Percentiles rank a stretch among this genome's conserved stretches.
phyloP scores from a whole-genome alignment of 208 protist species.

The Wallacemonas collosoma region DNA sequence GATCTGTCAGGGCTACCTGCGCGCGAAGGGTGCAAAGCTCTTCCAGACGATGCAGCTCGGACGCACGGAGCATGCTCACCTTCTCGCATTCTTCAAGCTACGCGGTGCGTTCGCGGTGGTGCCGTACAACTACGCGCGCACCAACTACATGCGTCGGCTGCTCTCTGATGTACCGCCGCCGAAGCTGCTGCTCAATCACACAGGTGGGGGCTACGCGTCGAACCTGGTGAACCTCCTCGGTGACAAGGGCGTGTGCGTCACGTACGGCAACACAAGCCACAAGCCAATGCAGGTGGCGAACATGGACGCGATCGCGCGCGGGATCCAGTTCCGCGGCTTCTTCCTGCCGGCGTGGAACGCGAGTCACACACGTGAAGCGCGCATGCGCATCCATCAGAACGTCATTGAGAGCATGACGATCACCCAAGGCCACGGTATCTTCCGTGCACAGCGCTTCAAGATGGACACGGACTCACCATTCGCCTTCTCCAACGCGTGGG shows the following conservation, averaged over 20 bases:
- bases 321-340: slow-evolving; percentile 93
- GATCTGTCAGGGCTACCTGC: slow-evolving; percentile 88
- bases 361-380: slow-evolving; percentile 81
- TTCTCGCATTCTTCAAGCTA: slow-evolving; percentile 84
- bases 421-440: slow-evolving; percentile 85
- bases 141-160: slow-evolving; percentile 91
- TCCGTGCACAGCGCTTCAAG: slow-evolving; percentile 89
- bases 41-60: slow-evolving; percentile 92
- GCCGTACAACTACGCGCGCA: slow-evolving; percentile 85
- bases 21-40: slow-evolving; percentile 85
- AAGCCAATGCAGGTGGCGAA: slow-evolving; percentile 94
- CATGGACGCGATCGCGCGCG: slow-evolving; percentile 89
- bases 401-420: slow-evolving; percentile 91
- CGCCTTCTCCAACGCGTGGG: slow-evolving; percentile 90
- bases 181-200: slow-evolving; percentile 95
- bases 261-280: slow-evolving; percentile 96
- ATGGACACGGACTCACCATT: slow-evolving; percentile 87
- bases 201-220: slow-evolving; percentile 91
- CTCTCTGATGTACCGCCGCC: slow-evolving; percentile 93
- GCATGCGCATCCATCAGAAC: slow-evolving; percentile 89
- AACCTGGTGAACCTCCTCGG: slow-evolving; percentile 90
- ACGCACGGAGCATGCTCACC: slow-evolving; percentile 84
- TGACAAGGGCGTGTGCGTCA: slow-evolving; percentile 92
- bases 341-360: slow-evolving; percentile 91
- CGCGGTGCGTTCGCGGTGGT: slow-evolving; percentile 84